Evolutionary conservation across 768 basidiomycete species (phyloP).

Genomic region (Amanita brunnescens): DNA sequence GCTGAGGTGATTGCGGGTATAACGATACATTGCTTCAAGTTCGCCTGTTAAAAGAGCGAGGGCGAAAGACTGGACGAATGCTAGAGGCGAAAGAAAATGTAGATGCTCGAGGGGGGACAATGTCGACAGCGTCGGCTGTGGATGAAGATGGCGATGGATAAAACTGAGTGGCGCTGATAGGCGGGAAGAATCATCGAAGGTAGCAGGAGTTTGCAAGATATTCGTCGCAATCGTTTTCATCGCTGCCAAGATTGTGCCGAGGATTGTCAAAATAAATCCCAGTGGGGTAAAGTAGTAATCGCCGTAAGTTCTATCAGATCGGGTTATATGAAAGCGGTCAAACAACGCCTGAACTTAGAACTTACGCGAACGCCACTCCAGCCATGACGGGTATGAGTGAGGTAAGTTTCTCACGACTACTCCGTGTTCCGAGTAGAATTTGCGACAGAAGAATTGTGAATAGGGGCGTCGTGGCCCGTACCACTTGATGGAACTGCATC

Average conservation of each 20-base stretch:
- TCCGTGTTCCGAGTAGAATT: slow-evolving; percentile 52
- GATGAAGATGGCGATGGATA: background rate
- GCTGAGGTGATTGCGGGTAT: slow-evolving; percentile 10
- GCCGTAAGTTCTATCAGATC: slow-evolving; percentile 69
- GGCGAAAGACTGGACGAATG: slow-evolving; percentile 77
- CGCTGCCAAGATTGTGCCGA: slow-evolving; percentile 88
- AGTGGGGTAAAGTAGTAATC: slow-evolving; percentile 87
- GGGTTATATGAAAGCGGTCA: background rate
- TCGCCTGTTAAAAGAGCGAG: slow-evolving; percentile 80
- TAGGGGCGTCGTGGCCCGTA: slow-evolving; percentile 86
- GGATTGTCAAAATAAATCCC: slow-evolving; percentile 81
- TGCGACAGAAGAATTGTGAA: slow-evolving; percentile 81
- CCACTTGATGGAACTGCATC: slow-evolving; percentile 89
- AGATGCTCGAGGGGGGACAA: slow-evolving; percentile 72
- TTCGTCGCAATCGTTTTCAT: slow-evolving; percentile 92
- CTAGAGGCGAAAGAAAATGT: slow-evolving; percentile 85
- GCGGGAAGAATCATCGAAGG: background rate
- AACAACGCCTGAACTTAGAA: slow-evolving; percentile 23
- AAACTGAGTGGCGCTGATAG: background rate
- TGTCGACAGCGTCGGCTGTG: slow-evolving; percentile 15
- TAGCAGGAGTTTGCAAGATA: slow-evolving; percentile 47
- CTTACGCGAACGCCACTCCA: slow-evolving; percentile 88
- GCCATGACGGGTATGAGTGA: slow-evolving; percentile 78
- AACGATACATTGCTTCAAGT: slow-evolving; percentile 43
- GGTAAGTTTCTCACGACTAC: slow-evolving; percentile 54